A percentile compares a stretch with the other conserved stretches of the same genome.
Evolutionary conservation across 192 early-diverging fungal species (phyloP).

Genomic region (Podila clonocystis): DNA sequence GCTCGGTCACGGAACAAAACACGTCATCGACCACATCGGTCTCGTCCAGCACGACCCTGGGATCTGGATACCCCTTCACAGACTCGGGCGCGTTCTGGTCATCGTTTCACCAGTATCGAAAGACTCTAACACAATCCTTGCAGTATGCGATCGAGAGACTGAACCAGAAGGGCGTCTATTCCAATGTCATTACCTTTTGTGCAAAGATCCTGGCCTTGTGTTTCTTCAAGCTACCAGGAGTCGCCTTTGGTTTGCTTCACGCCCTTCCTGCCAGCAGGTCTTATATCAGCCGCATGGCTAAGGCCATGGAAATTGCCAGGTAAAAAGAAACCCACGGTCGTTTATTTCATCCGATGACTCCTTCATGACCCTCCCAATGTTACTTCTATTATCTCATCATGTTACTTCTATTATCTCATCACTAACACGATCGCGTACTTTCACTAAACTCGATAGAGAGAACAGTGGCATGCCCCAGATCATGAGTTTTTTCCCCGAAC

Average conservation of each 20-base stretch:
- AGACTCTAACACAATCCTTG: conserved; percentile 43
- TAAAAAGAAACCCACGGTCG: conserved; percentile 8
- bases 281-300: conserved; percentile 51
- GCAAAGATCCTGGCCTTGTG: conserved; percentile 59
- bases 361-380: no score
- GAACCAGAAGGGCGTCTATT: conserved; percentile 57
- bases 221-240: conserved; percentile 61
- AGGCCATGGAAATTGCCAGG: conserved; percentile 39
- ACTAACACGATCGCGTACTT: neutral
- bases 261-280: conserved; percentile 53
- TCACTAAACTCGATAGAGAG: conserved; percentile 7
- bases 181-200: conserved; percentile 61
- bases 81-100: conserved; percentile 46
- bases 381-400: no score
- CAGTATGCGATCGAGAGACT: conserved; percentile 54
- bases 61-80: conserved; percentile 43
- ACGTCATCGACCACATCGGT: conserved; percentile 37
- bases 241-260: conserved; percentile 54
- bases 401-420: neutral
- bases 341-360: no score
- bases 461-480: conserved; percentile 45
- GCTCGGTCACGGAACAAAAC: conserved; percentile 41
- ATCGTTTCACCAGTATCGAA: conserved; percentile 50
- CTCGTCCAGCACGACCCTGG: conserved; percentile 45
- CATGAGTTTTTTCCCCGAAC: conserved; percentile 48